These are phyloP conservation scores for Verruconis gallopava DNA, from an alignment of 2,329 filamentous ascomycete genomes.

Conservation along the genomic window DNA sequence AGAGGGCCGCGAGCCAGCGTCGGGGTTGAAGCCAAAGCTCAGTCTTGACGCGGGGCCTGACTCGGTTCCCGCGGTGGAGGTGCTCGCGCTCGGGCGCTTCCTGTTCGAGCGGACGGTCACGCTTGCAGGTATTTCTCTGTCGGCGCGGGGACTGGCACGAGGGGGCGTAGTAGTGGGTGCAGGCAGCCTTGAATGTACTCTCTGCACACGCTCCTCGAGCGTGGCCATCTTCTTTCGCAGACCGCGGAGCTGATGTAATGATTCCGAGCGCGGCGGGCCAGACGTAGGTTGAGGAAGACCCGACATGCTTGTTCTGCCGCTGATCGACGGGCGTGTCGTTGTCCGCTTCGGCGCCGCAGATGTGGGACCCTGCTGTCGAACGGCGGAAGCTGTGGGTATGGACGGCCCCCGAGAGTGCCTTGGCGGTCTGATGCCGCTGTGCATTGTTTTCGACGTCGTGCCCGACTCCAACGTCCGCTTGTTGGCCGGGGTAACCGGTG, in stretches of 20 bases:
- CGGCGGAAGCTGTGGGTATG: constrained; percentile 13
- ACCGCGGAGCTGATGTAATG: constrained; percentile 81
- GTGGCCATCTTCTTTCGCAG: constrained; percentile 96
- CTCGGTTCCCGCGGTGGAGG: constrained; percentile 19
- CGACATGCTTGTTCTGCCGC: too few species aligned
- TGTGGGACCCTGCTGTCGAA: not conserved
- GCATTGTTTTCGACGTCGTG: constrained; percentile 28
- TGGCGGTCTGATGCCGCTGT: constrained; percentile 30
- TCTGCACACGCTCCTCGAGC: constrained; percentile 85
- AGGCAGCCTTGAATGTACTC: constrained; percentile 80
- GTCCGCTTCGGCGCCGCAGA: constrained; percentile 31
- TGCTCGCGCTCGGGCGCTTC: constrained; percentile 48
- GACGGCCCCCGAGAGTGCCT: constrained; percentile 46
- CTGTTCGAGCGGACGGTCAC: constrained; percentile 53
- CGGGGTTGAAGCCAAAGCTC: constrained; percentile 31
- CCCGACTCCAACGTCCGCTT: not conserved
- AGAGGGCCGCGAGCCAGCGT: constrained; percentile 47
- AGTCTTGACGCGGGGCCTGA: constrained; percentile 28
- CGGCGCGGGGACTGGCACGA: constrained; percentile 58
- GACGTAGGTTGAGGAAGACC: constrained; percentile 36
- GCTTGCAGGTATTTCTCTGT: constrained; percentile 37
- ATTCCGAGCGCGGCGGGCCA: constrained; percentile 49
- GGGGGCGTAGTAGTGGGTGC: constrained; percentile 68
- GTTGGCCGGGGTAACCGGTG: constrained; percentile 25
- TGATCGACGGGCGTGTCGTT: constrained; percentile 29